These are phyloP conservation scores for Eudorina sp. DNA, from an alignment of 139 green algal species.

Conservation along the genomic window DNA sequence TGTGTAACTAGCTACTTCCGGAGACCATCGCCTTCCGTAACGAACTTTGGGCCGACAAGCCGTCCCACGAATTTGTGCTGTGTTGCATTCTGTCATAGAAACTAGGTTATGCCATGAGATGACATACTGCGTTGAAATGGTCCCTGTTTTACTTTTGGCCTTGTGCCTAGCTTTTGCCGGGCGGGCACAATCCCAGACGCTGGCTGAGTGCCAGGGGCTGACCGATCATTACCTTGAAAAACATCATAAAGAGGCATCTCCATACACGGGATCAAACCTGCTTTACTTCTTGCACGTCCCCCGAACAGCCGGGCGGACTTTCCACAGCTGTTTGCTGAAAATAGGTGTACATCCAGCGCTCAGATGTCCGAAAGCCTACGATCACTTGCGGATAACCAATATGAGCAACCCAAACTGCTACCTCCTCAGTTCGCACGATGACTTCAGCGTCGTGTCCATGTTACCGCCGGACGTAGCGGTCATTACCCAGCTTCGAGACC, in stretches of 20 bases:
- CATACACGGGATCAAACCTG: conserved; percentile 68
- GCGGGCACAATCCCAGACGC: not conserved
- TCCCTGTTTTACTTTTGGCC: not conserved
- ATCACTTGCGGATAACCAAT: conserved; percentile 83
- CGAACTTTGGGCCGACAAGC: no score
- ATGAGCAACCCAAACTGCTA: conserved; percentile 73
- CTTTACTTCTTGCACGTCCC: conserved; percentile 97
- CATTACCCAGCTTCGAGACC: conserved; percentile 82
- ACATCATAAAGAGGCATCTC: conserved; percentile 62
- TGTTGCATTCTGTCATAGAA: no score
- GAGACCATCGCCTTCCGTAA: no score
- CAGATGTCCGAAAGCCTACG: conserved; percentile 86
- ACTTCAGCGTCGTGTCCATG: conserved; percentile 84
- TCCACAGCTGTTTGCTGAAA: conserved; percentile 90
- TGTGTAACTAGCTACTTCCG: no score
- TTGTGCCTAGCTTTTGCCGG: not conserved
- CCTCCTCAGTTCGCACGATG: conserved; percentile 90
- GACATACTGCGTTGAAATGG: not conserved
- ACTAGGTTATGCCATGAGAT: no score
- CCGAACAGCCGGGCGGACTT: conserved; percentile 92
- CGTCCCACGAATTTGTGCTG: no score
- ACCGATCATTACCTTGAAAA: conserved; percentile 61
- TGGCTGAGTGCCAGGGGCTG: conserved; percentile 47
- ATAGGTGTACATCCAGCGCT: conserved; percentile 58
- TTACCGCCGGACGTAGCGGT: conserved; percentile 66